Evolutionary conservation across 441 rosid species (phyloP), one percentile per base, ranked within the genome.

Genomic region (Hura crepitans): DNA sequence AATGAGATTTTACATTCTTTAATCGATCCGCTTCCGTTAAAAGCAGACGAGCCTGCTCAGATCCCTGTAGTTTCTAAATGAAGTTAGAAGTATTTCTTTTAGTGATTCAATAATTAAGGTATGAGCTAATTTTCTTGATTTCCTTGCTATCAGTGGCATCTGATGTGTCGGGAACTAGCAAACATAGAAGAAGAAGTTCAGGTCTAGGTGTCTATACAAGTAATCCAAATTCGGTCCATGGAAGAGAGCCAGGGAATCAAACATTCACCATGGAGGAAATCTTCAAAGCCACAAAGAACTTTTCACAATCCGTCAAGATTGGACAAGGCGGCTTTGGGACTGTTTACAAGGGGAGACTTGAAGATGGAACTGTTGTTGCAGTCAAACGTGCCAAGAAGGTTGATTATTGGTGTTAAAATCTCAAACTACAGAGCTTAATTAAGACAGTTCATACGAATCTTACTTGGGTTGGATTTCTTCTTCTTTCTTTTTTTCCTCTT

Each of bases 311-410:
- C 5, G 84, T 83, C 67, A 90, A 88, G 81, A 83, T 94, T 73
- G 99, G 99, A 58, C 96, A 94, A 69, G 99, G 97, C 23, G 96
- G 97, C 30, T 94, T 84, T 45, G 97, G 99, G 10, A 89, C 96
- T 12, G 99, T 94, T 45, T 94, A 91, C 79, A 89, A 85, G 80
- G 99, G 92, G 12, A 86, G 70, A 56, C 90, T 94, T 31, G 70
- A 76, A 50, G 97, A 92, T 82, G 99, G 99, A 71, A 82, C 86
- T 0, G 23, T 78, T 27, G 86, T 94, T 11, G 99, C 97, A 0
- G 74, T 92, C 69, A 94, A 94, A 78, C 96, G 99, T 0, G 97
- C 97, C 43, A 91, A 90, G 74, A 94, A 85, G 97, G 98, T 91
- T 33, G 23, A 46, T 68, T 50, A 23, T 55, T 46, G 5, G 5